Evolutionary conservation across 2,329 filamentous ascomycete species (phyloP).

Genomic region (Botrytis elliptica): DNA sequence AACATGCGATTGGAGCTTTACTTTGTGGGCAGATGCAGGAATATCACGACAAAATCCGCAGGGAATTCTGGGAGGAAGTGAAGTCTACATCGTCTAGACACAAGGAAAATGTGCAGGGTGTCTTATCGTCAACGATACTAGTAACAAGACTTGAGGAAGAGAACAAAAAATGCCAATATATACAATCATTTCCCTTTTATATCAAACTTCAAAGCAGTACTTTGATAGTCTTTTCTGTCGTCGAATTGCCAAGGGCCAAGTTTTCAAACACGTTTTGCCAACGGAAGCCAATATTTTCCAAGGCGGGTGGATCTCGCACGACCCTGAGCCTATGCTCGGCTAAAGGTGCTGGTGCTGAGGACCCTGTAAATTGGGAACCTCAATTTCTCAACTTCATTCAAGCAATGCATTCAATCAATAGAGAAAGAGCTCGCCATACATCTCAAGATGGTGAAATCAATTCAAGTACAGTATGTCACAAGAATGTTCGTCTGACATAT

Average conservation of each 20-base stretch:
- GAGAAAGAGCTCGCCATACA: neutral
- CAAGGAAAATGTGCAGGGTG: neutral
- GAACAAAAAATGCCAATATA: neutral
- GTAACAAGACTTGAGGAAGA: neutral
- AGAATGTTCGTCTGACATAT: neutral
- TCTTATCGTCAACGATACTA: neutral
- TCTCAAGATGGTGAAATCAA: neutral
- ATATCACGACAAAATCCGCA: neutral
- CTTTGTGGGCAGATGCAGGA: neutral
- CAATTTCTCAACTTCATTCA: constrained; percentile 4
- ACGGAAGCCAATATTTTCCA: constrained; percentile 12
- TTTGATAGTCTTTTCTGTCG: neutral
- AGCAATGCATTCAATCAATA: neutral
- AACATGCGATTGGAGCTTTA: neutral
- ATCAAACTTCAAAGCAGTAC: neutral
- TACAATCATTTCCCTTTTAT: neutral
- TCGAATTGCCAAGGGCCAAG: constrained; percentile 6
- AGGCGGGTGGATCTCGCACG: neutral
- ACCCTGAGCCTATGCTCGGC: neutral
- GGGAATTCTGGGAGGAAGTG: neutral
- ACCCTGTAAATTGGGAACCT: neutral
- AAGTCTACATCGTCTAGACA: neutral
- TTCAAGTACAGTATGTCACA: neutral
- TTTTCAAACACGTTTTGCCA: constrained; percentile 3
- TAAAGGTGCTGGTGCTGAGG: neutral